Base-by-base conservation (phyloP, 2,329 filamentous ascomycete species). In the Gnomoniopsis sp. region DNA sequence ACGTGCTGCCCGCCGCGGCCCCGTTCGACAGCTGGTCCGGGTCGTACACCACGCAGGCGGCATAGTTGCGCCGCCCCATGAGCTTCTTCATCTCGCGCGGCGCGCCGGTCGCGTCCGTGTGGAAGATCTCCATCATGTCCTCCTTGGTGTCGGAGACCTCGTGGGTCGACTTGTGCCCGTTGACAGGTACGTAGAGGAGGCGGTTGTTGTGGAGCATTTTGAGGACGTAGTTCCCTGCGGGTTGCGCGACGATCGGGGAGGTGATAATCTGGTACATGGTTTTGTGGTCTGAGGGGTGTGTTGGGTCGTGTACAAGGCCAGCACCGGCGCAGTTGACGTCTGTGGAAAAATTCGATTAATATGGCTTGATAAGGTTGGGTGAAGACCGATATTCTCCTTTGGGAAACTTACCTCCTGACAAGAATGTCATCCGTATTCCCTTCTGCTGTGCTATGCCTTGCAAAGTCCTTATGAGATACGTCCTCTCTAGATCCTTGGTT, bases 91-190 rank as follows among this genome's bases (percentile, higher is more conserved):
- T 81, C 72, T 97, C 93, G 49, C 93, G 83, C 0, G 87, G 80
- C 38, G 85, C 79, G n/a, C 95, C 93, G 55, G 88, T 91, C 17
- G 95, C 91, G 67, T 99, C 95, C 8, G 88, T 90, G 68, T 95
- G 91, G 82, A 99, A 99, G 65, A 99, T 96, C 78, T 99, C 95
- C 90, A 99, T 96, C 95, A 99, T 99, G 75, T 99, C 95, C 74
- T 99, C 95, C 75, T 99, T 98, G 49, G 95, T 99, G 72, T 99
- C 95, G 1, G 88, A 89, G 1, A 90, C 83, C 64, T 88, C 83
- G 47, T 91, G 85, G 1, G 82, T 88, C 1, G 89, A 87, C 64
- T 85, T 84, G 58, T 91, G 86, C 1, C 93, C 93, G 73, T 99
- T 99, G 56, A 84, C 81, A 0, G 95, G 95, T 56, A 99, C 82